A percentile compares a stretch with the other conserved stretches of the same genome.
Conservation (phyloP, 257 asterid genomes). For the Solanum arcanum region DNA sequence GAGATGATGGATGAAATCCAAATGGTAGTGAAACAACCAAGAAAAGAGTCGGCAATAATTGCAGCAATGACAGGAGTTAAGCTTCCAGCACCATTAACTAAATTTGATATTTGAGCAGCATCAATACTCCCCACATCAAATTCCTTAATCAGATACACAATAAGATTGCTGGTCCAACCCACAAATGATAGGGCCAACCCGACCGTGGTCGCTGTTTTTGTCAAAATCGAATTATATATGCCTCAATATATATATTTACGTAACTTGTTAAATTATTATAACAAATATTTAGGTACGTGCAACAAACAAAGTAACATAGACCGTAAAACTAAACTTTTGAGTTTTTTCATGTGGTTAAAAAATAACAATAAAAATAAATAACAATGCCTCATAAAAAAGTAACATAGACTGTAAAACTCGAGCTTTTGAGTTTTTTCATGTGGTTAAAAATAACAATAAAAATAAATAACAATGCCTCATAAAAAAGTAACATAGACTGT, state of each 20-base stretch:
- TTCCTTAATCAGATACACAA: constrained; percentile 28
- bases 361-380: not conserved
- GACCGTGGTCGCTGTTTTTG: constrained; percentile 19
- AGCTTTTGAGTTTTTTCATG: not conserved
- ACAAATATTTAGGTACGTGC: not conserved
- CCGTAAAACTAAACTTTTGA: not conserved
- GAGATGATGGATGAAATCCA: constrained; percentile 38
- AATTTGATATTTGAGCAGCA: constrained; percentile 26
- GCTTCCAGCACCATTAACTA: constrained; percentile 16
- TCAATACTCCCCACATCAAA: constrained; percentile 24
- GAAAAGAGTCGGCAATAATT: constrained; percentile 36
- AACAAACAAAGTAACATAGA: no score
- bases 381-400: not conserved
- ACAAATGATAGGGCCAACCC: constrained; percentile 22
- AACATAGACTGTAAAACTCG: not conserved
- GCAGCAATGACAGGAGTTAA: constrained; percentile 36
- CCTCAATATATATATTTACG: not conserved
- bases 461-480: no score
- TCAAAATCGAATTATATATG: not conserved
- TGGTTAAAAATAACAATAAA: not conserved
- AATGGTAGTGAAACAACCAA: constrained; percentile 35
- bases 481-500: no score
- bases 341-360: not conserved
- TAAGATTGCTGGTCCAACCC: constrained; percentile 31
- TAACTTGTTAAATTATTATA: not conserved